phyloP scores from a whole-genome alignment of 2,329 filamentous ascomycete genomes.

The Aspergillus fumigatiaffinis region DNA sequence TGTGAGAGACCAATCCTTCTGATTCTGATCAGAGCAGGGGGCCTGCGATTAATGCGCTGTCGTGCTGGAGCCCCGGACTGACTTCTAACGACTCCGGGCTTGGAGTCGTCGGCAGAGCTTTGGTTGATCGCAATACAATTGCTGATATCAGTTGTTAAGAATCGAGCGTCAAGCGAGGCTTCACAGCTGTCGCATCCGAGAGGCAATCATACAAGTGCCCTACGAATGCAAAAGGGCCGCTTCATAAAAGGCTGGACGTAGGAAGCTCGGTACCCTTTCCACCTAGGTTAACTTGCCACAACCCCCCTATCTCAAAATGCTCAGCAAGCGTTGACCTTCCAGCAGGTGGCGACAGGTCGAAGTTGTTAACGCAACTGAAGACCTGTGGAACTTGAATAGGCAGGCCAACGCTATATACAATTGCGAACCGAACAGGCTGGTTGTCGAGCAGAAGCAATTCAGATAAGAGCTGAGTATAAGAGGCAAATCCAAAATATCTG shows the following conservation, averaged over 20 bases:
- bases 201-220: background rate
- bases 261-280: background rate
- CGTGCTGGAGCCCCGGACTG: background rate
- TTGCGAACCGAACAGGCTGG: background rate
- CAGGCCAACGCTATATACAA: background rate
- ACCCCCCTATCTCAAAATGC: background rate
- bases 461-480: background rate
- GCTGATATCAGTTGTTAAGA: background rate
- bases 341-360: background rate
- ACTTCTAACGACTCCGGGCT: background rate
- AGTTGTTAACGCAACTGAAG: background rate
- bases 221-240: background rate
- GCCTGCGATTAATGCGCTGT: background rate
- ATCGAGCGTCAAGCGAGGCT: background rate
- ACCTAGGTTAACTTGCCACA: background rate
- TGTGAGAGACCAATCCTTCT: background rate
- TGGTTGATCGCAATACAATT: background rate
- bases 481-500: background rate
- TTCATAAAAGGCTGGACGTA: background rate
- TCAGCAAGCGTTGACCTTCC: background rate
- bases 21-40: background rate
- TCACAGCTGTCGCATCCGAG: background rate
- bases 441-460: background rate
- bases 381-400: background rate
- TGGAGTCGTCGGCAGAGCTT: background rate